Evolutionary conservation across 169 alveolate species (phyloP).

Genomic region (Blepharisma undulans): DNA sequence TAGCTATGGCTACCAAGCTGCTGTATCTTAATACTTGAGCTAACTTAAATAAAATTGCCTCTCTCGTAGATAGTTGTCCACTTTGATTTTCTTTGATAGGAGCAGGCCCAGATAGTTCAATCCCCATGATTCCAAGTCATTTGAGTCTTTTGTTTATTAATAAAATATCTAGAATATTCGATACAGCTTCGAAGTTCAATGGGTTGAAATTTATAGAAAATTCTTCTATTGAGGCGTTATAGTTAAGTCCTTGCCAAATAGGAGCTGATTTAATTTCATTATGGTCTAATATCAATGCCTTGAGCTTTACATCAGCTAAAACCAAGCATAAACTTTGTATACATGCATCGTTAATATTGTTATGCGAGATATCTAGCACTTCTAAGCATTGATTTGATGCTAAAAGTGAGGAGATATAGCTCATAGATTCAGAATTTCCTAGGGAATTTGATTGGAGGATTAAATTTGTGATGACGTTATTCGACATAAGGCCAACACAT

Average conservation of each 20-base stretch:
- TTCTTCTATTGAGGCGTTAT: background rate
- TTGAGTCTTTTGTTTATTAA: background rate
- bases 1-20: background rate
- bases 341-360: background rate
- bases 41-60: background rate
- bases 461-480: background rate
- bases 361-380: background rate
- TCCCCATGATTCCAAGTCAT: background rate
- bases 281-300: background rate
- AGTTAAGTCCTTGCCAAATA: background rate
- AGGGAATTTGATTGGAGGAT: background rate
- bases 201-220: slow-evolving; percentile 18
- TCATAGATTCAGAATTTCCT: background rate
- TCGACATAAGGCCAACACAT: background rate
- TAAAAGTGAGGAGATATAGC: background rate
- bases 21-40: slow-evolving; percentile 13
- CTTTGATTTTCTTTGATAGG: slow-evolving; percentile 15
- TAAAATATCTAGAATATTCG: background rate
- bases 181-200: background rate
- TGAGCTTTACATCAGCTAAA: background rate
- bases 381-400: background rate
- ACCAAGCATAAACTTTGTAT: background rate
- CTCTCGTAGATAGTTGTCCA: background rate
- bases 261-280: background rate
- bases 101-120: background rate